These are phyloP conservation scores for Borovskyia barvae DNA, from an alignment of 208 protist species.

Conservation along the genomic window DNA sequence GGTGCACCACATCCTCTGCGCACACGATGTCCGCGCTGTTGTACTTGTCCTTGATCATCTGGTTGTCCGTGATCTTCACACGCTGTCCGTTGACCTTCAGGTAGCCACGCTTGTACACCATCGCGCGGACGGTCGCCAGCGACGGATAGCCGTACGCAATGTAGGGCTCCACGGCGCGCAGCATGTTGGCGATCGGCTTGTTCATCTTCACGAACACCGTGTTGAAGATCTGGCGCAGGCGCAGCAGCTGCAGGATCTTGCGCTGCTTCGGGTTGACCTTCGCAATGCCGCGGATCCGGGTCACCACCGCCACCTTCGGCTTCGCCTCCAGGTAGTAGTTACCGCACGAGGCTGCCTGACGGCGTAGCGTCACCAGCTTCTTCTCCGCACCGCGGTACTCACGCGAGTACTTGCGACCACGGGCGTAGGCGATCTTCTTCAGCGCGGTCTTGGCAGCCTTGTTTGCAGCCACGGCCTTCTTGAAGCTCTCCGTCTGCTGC, in stretches of 20 bases:
- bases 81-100: conserved; percentile 97
- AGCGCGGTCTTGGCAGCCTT: conserved; percentile 66
- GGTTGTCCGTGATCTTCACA: conserved; percentile 96
- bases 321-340: conserved; percentile 98
- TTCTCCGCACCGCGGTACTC: conserved; percentile 95
- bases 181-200: conserved; percentile 99
- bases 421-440: conserved; percentile 72
- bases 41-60: conserved; percentile 95
- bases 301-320: conserved; percentile 99
- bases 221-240: conserved; percentile 99
- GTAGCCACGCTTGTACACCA: conserved; percentile 99
- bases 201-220: conserved; percentile 99
- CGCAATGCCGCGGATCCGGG: conserved; percentile 99
- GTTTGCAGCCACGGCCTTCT: conserved; percentile 72
- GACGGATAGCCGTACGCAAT: conserved; percentile 99
- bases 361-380: conserved; percentile 77
- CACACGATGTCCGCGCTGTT: conserved; percentile 96
- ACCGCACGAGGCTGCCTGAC: conserved; percentile 89
- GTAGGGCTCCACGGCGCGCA: conserved; percentile 98
- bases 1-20: conserved; percentile 99
- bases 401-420: conserved; percentile 92
- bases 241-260: conserved; percentile 99
- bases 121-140: conserved; percentile 95
- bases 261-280: conserved; percentile 96
- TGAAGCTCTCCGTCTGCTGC: conserved; percentile 90